These are phyloP conservation scores for Suillus spraguei DNA, from an alignment of 768 basidiomycete species.

Conservation along the genomic window DNA sequence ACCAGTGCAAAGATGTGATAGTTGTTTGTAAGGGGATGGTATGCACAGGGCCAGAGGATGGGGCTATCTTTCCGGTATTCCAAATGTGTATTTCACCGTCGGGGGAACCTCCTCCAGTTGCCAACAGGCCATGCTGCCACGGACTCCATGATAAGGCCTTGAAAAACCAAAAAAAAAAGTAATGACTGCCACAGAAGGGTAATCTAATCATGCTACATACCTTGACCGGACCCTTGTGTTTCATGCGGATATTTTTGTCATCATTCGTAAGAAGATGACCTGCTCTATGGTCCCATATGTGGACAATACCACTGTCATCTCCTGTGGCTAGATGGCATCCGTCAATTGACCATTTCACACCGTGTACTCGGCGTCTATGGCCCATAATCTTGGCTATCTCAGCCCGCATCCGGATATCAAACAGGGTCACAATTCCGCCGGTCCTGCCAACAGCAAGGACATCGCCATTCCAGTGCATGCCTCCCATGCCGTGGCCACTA, in stretches of 20 bases:
- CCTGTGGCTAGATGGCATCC: slow-evolving; percentile 43
- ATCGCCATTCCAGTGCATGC: slow-evolving; percentile 42
- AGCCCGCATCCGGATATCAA: slow-evolving; percentile 37
- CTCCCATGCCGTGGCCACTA: slow-evolving; percentile 37
- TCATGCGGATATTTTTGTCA: slow-evolving; percentile 41
- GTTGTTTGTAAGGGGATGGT: slow-evolving; percentile 48
- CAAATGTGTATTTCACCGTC: slow-evolving; percentile 63
- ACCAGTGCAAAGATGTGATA: slow-evolving; percentile 66
- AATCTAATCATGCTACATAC: slow-evolving; percentile 22
- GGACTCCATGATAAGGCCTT: slow-evolving; percentile 78
- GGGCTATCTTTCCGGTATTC: slow-evolving; percentile 43
- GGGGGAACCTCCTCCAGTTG: slow-evolving; percentile 65
- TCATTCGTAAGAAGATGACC: slow-evolving; percentile 31
- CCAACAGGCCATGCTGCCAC: slow-evolving; percentile 68
- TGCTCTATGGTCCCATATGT: slow-evolving; percentile 47
- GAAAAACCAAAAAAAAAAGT: slow-evolving; percentile 1
- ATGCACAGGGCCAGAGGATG: slow-evolving; percentile 48
- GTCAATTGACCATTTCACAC: slow-evolving; percentile 44
- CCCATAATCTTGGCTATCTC: slow-evolving; percentile 31
- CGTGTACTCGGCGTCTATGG: slow-evolving; percentile 38
- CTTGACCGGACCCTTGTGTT: slow-evolving; percentile 48
- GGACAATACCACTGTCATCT: slow-evolving; percentile 42
- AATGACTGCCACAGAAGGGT: not conserved
- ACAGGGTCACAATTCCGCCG: slow-evolving; percentile 40
- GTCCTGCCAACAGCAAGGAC: slow-evolving; percentile 42